Evolutionary conservation across 805 yeast genomes (phyloP).

Genomic region (Candida caryicola): DNA sequence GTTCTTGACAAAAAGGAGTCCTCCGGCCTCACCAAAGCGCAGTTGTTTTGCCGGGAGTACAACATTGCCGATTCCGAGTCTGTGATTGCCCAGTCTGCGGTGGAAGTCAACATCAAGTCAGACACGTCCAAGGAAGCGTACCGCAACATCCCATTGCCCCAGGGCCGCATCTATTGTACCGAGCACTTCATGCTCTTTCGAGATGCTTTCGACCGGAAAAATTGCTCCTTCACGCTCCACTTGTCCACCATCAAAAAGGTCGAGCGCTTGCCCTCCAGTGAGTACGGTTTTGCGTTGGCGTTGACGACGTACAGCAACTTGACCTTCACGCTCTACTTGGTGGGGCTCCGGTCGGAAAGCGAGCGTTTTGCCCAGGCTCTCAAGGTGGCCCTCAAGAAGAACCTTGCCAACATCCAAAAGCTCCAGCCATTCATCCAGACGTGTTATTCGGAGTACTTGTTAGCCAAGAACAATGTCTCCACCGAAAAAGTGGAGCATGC

Average conservation of each 20-base stretch:
- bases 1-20: slow-evolving; percentile 42
- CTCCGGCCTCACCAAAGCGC: slow-evolving; percentile 59
- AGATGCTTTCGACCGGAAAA: slow-evolving; percentile 64
- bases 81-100: slow-evolving; percentile 62
- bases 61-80: slow-evolving; percentile 69
- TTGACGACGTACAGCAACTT: slow-evolving; percentile 66
- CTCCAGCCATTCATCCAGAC: slow-evolving; percentile 65
- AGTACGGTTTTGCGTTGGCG: slow-evolving; percentile 76
- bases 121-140: slow-evolving; percentile 22
- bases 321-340: slow-evolving; percentile 63
- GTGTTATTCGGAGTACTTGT: slow-evolving; percentile 80
- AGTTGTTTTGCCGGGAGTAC: slow-evolving; percentile 64
- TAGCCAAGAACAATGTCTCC: slow-evolving; percentile 54
- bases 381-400: slow-evolving; percentile 58
- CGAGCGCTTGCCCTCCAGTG: slow-evolving; percentile 75
- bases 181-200: slow-evolving; percentile 73
- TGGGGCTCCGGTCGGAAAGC: slow-evolving; percentile 74
- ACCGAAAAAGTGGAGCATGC: slow-evolving; percentile 46
- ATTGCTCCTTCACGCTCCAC: slow-evolving; percentile 69
- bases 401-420: slow-evolving; percentile 57
- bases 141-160: slow-evolving; percentile 34
- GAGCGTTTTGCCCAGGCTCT: slow-evolving; percentile 75
- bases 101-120: slow-evolving; percentile 46
- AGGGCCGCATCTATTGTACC: slow-evolving; percentile 68
- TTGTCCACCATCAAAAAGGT: slow-evolving; percentile 78